Evolutionary conservation across 441 rosid genomes (phyloP).

Genomic region (Syzygium syzygioides): DNA sequence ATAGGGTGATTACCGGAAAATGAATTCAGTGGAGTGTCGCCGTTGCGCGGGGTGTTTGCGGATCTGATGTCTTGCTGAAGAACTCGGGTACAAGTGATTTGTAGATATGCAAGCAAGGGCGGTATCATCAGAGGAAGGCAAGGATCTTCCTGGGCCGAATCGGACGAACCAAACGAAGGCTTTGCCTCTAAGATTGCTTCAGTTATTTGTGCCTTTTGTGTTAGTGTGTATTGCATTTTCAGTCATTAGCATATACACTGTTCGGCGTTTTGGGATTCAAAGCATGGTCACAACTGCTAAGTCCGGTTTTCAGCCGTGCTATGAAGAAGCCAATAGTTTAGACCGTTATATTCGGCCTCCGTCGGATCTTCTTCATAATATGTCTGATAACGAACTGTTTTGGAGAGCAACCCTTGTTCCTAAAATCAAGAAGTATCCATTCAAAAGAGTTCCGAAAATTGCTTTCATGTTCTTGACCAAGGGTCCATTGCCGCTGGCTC

Average conservation of each 20-base stretch:
- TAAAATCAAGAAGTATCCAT: conserved; percentile 10
- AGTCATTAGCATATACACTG: conserved; percentile 55
- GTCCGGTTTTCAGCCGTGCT: conserved; percentile 45
- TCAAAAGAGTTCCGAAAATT: conserved; percentile 6
- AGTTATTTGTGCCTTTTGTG: conserved; percentile 47
- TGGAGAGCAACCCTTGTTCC: conserved; percentile 44
- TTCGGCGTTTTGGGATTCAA: conserved; percentile 52
- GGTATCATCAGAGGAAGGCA: conserved; percentile 61
- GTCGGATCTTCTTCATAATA: conserved; percentile 31
- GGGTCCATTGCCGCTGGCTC: conserved; percentile 10
- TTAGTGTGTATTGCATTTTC: conserved; percentile 48
- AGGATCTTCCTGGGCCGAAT: conserved; percentile 31
- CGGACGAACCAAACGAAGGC: conserved; percentile 42
- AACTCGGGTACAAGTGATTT: conserved; percentile 4
- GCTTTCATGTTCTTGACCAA: conserved; percentile 18
- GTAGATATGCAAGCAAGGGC: conserved; percentile 52
- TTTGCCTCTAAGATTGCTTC: conserved; percentile 47
- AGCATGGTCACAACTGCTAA: conserved; percentile 37
- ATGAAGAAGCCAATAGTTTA: conserved; percentile 31
- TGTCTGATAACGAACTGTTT: conserved; percentile 53
- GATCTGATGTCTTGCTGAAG: conserved; percentile 17
- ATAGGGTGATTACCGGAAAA: background rate
- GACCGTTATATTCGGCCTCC: conserved; percentile 64
- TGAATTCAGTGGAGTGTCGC: background rate
- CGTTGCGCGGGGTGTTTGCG: background rate